A percentile compares a stretch with the other conserved stretches of the same genome.
These are phyloP conservation scores for Aspergillus sclerotialis DNA, from an alignment of 2,329 filamentous ascomycete species.

Conservation along the genomic window DNA sequence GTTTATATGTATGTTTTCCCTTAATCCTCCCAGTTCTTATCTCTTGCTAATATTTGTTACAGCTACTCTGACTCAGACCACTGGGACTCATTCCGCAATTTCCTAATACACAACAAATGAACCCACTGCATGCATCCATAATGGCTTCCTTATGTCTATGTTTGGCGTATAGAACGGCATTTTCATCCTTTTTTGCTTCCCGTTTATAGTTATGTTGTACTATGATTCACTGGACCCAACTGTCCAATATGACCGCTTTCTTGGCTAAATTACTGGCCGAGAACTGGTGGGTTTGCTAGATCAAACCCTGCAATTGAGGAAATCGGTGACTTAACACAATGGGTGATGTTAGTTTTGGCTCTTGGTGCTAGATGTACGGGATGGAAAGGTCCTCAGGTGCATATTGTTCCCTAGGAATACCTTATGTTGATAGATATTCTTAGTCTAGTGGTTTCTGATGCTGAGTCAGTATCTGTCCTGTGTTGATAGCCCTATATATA, in stretches of 20 bases:
- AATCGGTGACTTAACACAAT: too few relatives aligned
- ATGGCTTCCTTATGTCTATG: not conserved
- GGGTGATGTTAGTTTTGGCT: too few relatives aligned
- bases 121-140: constrained; percentile 2
- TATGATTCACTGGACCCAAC: not conserved
- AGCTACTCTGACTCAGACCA: constrained; percentile 74
- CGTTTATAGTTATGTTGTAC: not conserved
- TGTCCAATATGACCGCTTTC: not conserved
- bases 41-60: constrained; percentile 6
- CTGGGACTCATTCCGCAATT: constrained; percentile 79
- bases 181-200: not conserved
- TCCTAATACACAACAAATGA: constrained; percentile 75
- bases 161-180: not conserved
- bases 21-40: not conserved
- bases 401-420: too few relatives aligned
- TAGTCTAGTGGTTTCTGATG: too few relatives aligned
- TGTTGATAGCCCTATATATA: too few relatives aligned
- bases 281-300: too few relatives aligned
- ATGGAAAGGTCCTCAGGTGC: too few relatives aligned
- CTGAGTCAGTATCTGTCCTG: too few relatives aligned
- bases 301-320: too few relatives aligned
- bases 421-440: too few relatives aligned
- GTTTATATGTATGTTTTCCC: constrained; percentile 73
- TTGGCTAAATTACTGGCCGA: too few relatives aligned
- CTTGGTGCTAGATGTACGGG: too few relatives aligned